These are phyloP conservation scores for Tricholoma sp. DNA, from an alignment of 768 basidiomycete species.

Conservation along the genomic window DNA sequence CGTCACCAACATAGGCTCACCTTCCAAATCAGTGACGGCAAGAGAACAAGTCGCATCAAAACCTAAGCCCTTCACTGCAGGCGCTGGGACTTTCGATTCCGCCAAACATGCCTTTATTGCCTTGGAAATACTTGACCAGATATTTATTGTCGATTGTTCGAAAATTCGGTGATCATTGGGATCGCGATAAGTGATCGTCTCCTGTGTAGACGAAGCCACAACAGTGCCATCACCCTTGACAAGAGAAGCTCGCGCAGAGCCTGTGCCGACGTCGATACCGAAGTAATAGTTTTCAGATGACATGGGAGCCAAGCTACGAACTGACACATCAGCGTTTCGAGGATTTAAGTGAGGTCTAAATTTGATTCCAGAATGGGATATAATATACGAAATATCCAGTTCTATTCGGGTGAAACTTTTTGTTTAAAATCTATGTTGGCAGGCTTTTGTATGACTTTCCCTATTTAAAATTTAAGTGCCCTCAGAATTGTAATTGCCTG, in stretches of 20 bases:
- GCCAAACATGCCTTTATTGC: constrained; percentile 61
- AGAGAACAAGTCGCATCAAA: constrained; percentile 98
- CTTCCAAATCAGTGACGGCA: constrained; percentile 73
- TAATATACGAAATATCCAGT: too few species aligned
- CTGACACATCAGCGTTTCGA: too few species aligned
- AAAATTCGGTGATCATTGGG: constrained; percentile 85
- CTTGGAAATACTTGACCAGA: constrained; percentile 69
- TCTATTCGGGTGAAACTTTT: too few species aligned
- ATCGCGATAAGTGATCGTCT: constrained; percentile 85
- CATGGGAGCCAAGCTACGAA: constrained; percentile 21
- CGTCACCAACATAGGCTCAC: constrained; percentile 71
- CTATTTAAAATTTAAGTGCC: too few species aligned
- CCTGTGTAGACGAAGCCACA: constrained; percentile 73
- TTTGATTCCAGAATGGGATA: too few species aligned
- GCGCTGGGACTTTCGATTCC: constrained; percentile 48
- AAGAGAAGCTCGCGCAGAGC: constrained; percentile 85
- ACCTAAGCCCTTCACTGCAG: constrained; percentile 77
- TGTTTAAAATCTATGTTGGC: too few species aligned
- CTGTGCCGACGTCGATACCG: constrained; percentile 87
- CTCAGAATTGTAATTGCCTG: too few species aligned
- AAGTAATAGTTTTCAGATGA: constrained; percentile 49
- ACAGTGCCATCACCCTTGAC: constrained; percentile 64
- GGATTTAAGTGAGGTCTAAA: too few species aligned
- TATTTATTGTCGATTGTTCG: constrained; percentile 89
- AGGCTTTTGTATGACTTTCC: too few species aligned